A percentile compares a stretch with the other conserved stretches of the same genome.
phyloP scores from a whole-genome alignment of 2,329 filamentous ascomycete species.

The Onygena corvina region DNA sequence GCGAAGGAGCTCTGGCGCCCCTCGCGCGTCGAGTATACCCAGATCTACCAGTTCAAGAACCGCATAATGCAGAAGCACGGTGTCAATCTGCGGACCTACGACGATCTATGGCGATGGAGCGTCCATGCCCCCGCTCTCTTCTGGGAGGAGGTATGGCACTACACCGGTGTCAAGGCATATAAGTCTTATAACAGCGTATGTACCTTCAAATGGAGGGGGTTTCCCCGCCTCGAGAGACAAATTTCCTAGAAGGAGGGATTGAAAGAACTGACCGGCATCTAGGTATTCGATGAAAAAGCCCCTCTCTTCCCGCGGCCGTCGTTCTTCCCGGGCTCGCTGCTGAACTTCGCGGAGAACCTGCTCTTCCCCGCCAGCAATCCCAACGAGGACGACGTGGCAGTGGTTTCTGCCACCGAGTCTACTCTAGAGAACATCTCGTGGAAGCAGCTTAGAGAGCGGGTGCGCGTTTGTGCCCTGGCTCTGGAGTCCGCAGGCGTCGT shows the following conservation, averaged over 20 bases:
- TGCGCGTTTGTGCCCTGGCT: slow-evolving; percentile 59
- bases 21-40: slow-evolving; percentile 52
- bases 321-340: slow-evolving; percentile 65
- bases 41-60: slow-evolving; percentile 60
- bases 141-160: slow-evolving; percentile 78
- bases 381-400: slow-evolving; percentile 51
- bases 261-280: background rate
- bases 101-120: slow-evolving; percentile 75
- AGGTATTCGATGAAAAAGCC: slow-evolving; percentile 57
- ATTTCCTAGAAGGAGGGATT: background rate
- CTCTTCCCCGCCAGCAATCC: slow-evolving; percentile 57
- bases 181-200: slow-evolving; percentile 39
- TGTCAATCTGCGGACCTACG: slow-evolving; percentile 53
- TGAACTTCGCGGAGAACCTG: slow-evolving; percentile 94
- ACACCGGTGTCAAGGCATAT: slow-evolving; percentile 62
- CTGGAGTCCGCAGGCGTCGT: slow-evolving; percentile 55
- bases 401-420: slow-evolving; percentile 72
- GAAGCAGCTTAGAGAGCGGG: slow-evolving; percentile 65
- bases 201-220: background rate
- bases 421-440: slow-evolving; percentile 57
- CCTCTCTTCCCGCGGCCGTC: slow-evolving; percentile 75
- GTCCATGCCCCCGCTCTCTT: slow-evolving; percentile 62
- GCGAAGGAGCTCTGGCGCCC: slow-evolving; percentile 57
- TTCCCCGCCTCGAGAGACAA: too few species aligned
- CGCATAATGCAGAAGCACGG: slow-evolving; percentile 56